phyloP scores from a whole-genome alignment of 208 protist species.

The Acanthamoeba healyi region DNA sequence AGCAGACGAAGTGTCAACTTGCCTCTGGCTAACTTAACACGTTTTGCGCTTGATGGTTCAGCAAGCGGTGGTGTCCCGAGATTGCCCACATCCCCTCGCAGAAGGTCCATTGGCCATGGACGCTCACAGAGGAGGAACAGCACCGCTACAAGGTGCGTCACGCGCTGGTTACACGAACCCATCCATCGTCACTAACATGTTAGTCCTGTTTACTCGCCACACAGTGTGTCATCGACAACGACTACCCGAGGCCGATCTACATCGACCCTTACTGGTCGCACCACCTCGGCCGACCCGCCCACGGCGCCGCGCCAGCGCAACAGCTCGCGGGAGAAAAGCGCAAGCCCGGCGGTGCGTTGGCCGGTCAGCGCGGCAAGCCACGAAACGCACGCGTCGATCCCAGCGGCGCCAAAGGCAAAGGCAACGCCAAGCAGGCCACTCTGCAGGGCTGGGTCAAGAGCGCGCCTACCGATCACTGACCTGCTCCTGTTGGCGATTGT shows the following conservation, averaged over 20 bases:
- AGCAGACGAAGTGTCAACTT: too few species aligned
- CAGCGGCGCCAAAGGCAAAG: not conserved
- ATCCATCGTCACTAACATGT: too few species aligned
- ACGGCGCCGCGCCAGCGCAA: not conserved
- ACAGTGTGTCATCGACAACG: conserved; percentile 9
- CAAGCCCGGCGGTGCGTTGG: not conserved
- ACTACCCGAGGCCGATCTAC: conserved; percentile 46
- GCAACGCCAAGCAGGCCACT: not conserved
- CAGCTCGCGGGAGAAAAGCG: not conserved
- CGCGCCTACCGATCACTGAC: too few species aligned
- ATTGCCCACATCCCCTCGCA: conserved; percentile 38
- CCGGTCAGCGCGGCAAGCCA: not conserved
- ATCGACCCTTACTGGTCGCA: conserved; percentile 30
- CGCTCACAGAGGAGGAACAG: conserved; percentile 16
- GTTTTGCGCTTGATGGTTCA: not conserved
- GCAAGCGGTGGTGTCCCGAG: conserved; percentile 76
- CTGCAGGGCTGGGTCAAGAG: conserved; percentile 31
- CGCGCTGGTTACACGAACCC: too few species aligned
- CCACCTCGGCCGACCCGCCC: conserved; percentile 5
- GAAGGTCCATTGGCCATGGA: conserved; percentile 37
- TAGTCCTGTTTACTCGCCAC: not conserved
- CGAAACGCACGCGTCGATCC: not conserved
- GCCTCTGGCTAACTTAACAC: not conserved
- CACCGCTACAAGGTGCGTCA: not conserved
- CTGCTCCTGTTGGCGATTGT: too few species aligned